Percentiles rank a stretch among this genome's conserved stretches.
These are phyloP conservation scores for Arctium lappa DNA, from an alignment of 129 eudicot species.

Conservation along the genomic window DNA sequence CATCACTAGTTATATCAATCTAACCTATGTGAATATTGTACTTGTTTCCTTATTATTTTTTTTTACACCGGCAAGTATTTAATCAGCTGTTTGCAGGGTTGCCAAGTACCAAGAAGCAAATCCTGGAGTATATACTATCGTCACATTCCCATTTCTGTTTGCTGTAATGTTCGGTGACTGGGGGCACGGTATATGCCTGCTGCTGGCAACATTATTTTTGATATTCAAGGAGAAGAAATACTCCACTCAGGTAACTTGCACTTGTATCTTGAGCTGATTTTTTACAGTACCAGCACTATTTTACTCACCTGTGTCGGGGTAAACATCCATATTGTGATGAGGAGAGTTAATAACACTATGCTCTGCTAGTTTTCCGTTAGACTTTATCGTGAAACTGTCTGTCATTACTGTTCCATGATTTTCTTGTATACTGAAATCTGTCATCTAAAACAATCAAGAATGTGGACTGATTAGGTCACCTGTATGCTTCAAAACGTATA, in stretches of 20 bases:
- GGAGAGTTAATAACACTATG: neutral
- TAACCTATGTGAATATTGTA: neutral
- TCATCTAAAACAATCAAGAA: neutral
- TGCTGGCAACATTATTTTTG: slow-evolving; percentile 54
- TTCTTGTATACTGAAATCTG: neutral
- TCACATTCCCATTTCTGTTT: slow-evolving; percentile 87
- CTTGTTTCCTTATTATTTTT: neutral
- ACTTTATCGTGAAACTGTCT: neutral
- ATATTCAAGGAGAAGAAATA: slow-evolving; percentile 69
- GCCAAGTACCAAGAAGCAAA: slow-evolving; percentile 97
- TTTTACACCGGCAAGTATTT: neutral
- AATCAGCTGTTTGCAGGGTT: slow-evolving; percentile 49
- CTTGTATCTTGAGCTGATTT: slow-evolving; percentile 6
- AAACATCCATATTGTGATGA: neutral
- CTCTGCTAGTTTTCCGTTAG: neutral
- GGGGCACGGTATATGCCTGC: slow-evolving; percentile 89
- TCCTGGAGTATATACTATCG: slow-evolving; percentile 82
- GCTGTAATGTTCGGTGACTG: slow-evolving; percentile 98
- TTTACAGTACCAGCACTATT: neutral
- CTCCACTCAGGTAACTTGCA: slow-evolving; percentile 56
- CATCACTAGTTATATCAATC: neutral
- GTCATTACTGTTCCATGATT: neutral
- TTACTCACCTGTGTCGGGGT: neutral
- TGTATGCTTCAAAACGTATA: neutral
- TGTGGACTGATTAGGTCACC: neutral